These are phyloP conservation scores for Bremia lactucae DNA, from an alignment of 352 stramenopile genomes.

Conservation along the genomic window DNA sequence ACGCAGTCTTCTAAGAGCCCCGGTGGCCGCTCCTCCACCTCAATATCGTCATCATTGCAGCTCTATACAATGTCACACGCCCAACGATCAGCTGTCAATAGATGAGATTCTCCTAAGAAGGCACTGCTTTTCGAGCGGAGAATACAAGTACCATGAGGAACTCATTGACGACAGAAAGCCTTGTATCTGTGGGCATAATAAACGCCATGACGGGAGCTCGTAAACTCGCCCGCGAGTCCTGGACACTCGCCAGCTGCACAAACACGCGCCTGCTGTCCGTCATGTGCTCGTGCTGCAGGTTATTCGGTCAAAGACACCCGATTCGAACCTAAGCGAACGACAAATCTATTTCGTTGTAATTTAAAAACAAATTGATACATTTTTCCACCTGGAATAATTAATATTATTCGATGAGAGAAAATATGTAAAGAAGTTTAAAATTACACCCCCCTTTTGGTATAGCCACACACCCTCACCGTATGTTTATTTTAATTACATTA, in stretches of 20 bases:
- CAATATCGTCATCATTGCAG: conserved; percentile 68
- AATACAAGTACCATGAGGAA: conserved; percentile 67
- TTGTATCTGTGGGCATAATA: conserved; percentile 44
- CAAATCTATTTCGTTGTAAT: too few species aligned
- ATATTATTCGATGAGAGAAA: too few species aligned
- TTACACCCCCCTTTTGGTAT: too few species aligned
- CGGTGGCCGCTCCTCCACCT: conserved; percentile 39
- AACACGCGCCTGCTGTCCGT: conserved; percentile 54
- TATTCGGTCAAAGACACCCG: too few species aligned
- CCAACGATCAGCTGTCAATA: neutral
- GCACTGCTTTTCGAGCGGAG: neutral
- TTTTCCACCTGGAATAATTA: neutral
- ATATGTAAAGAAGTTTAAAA: too few species aligned
- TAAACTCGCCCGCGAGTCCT: conserved; percentile 14
- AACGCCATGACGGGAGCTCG: conserved; percentile 48
- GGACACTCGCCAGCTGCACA: conserved; percentile 41
- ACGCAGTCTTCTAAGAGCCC: conserved; percentile 47
- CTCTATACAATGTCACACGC: conserved; percentile 23
- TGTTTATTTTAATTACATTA: conserved; percentile 1
- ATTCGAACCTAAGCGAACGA: too few species aligned
- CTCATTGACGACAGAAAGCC: conserved; percentile 60
- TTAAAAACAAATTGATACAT: conserved; percentile 12
- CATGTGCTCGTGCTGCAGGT: conserved; percentile 19
- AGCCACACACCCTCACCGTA: too few species aligned
- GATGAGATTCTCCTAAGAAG: conserved; percentile 1